Base-by-base conservation (phyloP, 768 basidiomycete species). In the Artomyces pyxidatus region DNA sequence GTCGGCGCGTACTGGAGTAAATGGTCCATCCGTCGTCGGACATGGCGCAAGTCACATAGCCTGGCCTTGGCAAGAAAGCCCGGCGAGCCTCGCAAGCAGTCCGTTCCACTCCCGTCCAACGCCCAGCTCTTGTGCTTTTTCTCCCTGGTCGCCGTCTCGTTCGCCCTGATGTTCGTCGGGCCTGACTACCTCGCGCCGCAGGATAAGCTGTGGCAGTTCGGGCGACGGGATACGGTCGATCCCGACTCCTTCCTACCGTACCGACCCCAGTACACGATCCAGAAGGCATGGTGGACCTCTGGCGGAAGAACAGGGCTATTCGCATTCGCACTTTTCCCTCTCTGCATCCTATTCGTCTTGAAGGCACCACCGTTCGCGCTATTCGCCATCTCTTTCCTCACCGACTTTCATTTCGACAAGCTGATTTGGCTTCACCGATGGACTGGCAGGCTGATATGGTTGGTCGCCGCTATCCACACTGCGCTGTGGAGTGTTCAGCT, bases 391-490 rank as follows among this genome's bases (percentile, higher is more conserved):
- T 73, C 80, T 0, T 76, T 75, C 53, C 68, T 78, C 49, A 74
- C 75, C 35, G 79, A 85, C 47, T 55, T 87, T n/a, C 75, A 79
- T 57, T 84, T 83, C 58, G 87, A 90, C 70, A 86, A 86, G 60
- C 75, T 88, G 9, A 73, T 78, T 4, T 72, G 78, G 65, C 66
- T 88, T 6, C 88, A 89, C 63, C 75, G 77, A 23, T 85, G 85
- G 80, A 67, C 76, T 4, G 88, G 82, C 2, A 70, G 85, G 45
- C 65, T 88, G 37, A 72, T 88, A 19, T 90, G 83, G 80, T 61
- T 79, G 41, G 61, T 85, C 46, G 74, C 76, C 6, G 62, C 74
- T 3, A 55, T 78, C 3, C 87, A 90, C 61, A 78, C 82, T 27
- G 69, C 65, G 2, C 65, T 83, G 1, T 90, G 87, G 88, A 80